Base-by-base conservation (phyloP, 1,284 basidiomycete species). In the Schizophyllum commune region DNA sequence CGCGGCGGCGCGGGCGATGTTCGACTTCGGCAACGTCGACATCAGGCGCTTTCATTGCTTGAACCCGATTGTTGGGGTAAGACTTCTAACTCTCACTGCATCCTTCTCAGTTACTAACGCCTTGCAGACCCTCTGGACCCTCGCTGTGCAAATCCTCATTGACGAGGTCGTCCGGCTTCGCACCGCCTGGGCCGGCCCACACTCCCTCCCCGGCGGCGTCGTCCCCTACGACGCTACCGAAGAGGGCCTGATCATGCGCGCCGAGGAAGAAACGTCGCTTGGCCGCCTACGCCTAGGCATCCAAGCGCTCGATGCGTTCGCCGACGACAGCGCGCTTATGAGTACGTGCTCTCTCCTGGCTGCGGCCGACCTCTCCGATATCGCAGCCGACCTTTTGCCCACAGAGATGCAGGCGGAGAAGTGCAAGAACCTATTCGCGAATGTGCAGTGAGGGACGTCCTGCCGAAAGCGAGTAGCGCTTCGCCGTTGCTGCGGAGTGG, bases 51-150 rank as follows among this genome's bases (percentile, higher is more conserved):
- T 63, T 19, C 58, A 53, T 19, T 62, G 58, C 19, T 56, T 62
- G 2, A 64, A 63, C 39, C 65, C 64, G 32, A 65, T 65, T 34
- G 62, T 64, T 61, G 64, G 64, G 27, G 64, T 65, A 21, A 17
- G 64, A 65, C 8, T 53, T 13, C 32, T 53, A 56, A 56, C 53
- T 57, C 20, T 53, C 17, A 11, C 6, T 47, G 1, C 7, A 4
- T 19, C 52, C 15, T 47, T 33, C 8, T 21, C 22, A 39, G 6
- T 27, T 34, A 0, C 15, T 32, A 20, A 5, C 21, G 58, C 27
- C 47, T 20, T 33, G 32, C 32, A 65, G 63, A 64, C 63, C 1
- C 53, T 67, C 8, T 64, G 65, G 63, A 58, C 27, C 56, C 60
- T 51, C n/a, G 66, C 66, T 32, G 60, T 55, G n/a, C 32, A 52